These are phyloP conservation scores for Penicillium lagena DNA, from an alignment of 495 filamentous ascomycete genomes.

Conservation along the genomic window DNA sequence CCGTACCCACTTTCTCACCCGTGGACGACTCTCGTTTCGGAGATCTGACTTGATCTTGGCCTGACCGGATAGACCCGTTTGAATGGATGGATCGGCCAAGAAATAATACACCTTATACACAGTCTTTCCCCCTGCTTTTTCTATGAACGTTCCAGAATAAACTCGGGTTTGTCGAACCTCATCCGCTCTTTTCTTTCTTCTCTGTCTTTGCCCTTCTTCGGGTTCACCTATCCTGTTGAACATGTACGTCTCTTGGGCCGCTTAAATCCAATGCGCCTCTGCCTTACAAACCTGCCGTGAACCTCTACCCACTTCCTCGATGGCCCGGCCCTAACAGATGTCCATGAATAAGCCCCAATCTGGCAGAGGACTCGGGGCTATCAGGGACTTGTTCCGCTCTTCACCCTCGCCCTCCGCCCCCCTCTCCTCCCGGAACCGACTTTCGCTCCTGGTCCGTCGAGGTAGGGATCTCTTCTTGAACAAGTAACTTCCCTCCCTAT, in stretches of 20 bases:
- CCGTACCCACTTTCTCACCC: slow-evolving; percentile 14
- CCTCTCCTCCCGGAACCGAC: slow-evolving; percentile 25
- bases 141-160: slow-evolving; percentile 23
- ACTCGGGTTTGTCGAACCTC: slow-evolving; percentile 8
- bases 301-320: slow-evolving; percentile 10
- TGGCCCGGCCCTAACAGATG: slow-evolving; percentile 32
- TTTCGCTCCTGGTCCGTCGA: slow-evolving; percentile 34
- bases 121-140: slow-evolving; percentile 9
- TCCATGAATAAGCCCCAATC: slow-evolving; percentile 32
- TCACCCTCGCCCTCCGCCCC: slow-evolving; percentile 21
- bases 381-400: slow-evolving; percentile 33
- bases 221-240: neutral
- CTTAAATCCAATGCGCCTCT: slow-evolving; percentile 8
- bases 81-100: slow-evolving; percentile 13
- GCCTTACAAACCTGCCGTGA: slow-evolving; percentile 1
- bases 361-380: slow-evolving; percentile 29
- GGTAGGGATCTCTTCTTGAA: slow-evolving; percentile 31
- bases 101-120: slow-evolving; percentile 11
- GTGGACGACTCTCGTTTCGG: slow-evolving; percentile 4
- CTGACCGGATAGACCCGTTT: slow-evolving; percentile 26
- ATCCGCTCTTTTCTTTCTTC: neutral
- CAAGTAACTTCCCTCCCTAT: slow-evolving; percentile 28
- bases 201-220: slow-evolving; percentile 1
- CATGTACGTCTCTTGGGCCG: slow-evolving; percentile 26
- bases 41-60: slow-evolving; percentile 19